Evolutionary conservation across 306 rosid species (phyloP).

Genomic region (Rosa lucieae): DNA sequence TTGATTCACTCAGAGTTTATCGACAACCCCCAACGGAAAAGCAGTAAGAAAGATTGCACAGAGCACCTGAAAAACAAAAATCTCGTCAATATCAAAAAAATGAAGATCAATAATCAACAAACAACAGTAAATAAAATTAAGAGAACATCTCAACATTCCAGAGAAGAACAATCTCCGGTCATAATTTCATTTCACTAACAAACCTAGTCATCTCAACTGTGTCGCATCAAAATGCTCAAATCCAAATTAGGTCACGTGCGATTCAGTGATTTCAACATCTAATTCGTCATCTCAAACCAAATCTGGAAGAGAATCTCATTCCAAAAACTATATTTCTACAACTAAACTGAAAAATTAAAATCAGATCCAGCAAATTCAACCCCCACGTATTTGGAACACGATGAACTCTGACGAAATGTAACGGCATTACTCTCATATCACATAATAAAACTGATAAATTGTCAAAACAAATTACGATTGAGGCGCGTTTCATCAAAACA

Average conservation of each 20-base stretch:
- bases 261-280: background rate
- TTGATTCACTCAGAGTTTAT: slow-evolving; percentile 13
- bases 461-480: background rate
- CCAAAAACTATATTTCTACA: background rate
- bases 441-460: background rate
- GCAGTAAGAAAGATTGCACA: background rate
- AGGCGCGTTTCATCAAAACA: background rate
- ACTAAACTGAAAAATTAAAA: background rate
- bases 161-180: background rate
- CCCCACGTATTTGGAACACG: background rate
- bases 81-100: background rate
- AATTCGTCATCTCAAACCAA: background rate
- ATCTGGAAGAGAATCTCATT: background rate
- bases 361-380: slow-evolving; percentile 11
- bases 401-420: background rate
- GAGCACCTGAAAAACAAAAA: slow-evolving; percentile 20
- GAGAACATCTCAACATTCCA: background rate
- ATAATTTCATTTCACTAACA: too few species aligned
- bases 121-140: background rate
- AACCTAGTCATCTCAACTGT: background rate
- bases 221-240: background rate
- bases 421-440: background rate
- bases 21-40: slow-evolving; percentile 7
- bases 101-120: background rate
- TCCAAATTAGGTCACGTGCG: background rate